Base-by-base conservation (phyloP, 2,329 filamentous ascomycete species). In the Neopestalotiopsis clavispora region DNA sequence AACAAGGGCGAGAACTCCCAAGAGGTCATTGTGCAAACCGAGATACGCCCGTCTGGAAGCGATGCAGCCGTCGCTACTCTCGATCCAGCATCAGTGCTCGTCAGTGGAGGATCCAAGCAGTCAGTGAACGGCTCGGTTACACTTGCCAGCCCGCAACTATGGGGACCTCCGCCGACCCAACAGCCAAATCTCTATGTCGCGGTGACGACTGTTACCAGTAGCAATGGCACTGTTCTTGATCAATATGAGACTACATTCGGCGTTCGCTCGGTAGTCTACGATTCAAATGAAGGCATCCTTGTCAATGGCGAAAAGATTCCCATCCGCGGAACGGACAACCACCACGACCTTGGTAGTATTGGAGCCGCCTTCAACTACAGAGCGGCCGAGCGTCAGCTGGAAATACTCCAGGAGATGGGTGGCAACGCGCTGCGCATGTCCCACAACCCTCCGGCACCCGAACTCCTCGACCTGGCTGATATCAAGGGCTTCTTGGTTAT, bases 401-500 rank as follows among this genome's bases (percentile, higher is more conserved):
- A 85, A 70, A 80, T 84, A n/a, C 76, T 88, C 1, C 80, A 78
- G 20, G 84, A 86, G 9, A 80, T 87, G 78, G 86, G 86, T 10
- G 74, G 72, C 70, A 88, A 87, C 69, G 82, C 84, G 0, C 76
- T 88, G 3, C 81, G 86, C 3, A 87, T 82, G 30, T 82, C 85
- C 0, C 86, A 88, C 74, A 88, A 88, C 74, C 85, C 85, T 0
- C 86, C 86, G 0, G 84, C 85, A 0, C 79, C 84, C 0, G 85
- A 87, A 69, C 74, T 87, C 0, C 79, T 88, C 1, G 82, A 86
- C 10, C 72, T 88, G 6, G 80, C 85, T 1, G 86, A 89, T 72
- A 74, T 77, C 1, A 75, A 85, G 74, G 86, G 86, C 0, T 82
- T 88, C 68, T 62, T 88, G 3, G 83, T 88, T 3, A 74, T 88